A percentile compares a stretch with the other conserved stretches of the same genome.
These are phyloP conservation scores for Jimgerdemannia flammicorona DNA, from an alignment of 192 early-diverging fungal species.

Conservation along the genomic window DNA sequence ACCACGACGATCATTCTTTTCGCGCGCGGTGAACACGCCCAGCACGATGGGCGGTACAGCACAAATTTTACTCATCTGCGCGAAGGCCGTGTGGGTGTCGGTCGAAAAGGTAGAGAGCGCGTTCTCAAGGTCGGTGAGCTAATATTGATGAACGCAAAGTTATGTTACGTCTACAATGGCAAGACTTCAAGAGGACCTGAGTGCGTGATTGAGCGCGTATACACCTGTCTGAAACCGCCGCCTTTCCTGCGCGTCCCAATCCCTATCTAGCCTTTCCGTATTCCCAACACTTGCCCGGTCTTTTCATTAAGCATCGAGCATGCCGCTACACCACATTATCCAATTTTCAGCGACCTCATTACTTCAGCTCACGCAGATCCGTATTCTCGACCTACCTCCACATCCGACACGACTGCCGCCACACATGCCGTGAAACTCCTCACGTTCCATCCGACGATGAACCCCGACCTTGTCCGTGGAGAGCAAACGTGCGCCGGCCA, in stretches of 20 bases:
- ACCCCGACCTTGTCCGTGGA: conserved; percentile 32
- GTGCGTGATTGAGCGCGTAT: too few species aligned
- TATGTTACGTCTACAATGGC: too few species aligned
- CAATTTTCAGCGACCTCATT: neutral
- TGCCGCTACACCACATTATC: too few species aligned
- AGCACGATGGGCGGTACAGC: conserved; percentile 21
- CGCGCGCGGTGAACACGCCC: conserved; percentile 11
- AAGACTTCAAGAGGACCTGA: too few species aligned
- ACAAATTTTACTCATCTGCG: conserved; percentile 15
- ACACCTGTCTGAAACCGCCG: too few species aligned
- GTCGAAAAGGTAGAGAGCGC: conserved; percentile 14
- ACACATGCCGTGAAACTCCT: conserved; percentile 43
- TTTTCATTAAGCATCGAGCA: too few species aligned
- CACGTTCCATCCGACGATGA: conserved; percentile 45
- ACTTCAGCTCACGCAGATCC: neutral
- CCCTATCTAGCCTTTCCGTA: neutral
- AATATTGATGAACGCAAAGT: conserved; percentile 4
- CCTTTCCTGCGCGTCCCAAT: neutral
- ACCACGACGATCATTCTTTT: neutral
- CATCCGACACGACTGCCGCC: conserved; percentile 39
- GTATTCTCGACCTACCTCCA: conserved; percentile 26
- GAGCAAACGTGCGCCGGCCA: conserved; percentile 42
- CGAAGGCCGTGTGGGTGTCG: conserved; percentile 15
- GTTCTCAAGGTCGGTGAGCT: conserved; percentile 18
- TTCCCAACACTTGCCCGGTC: neutral